These are phyloP conservation scores for Dactylonectria estremocensis DNA, from an alignment of 2,329 filamentous ascomycete genomes.

Conservation along the genomic window DNA sequence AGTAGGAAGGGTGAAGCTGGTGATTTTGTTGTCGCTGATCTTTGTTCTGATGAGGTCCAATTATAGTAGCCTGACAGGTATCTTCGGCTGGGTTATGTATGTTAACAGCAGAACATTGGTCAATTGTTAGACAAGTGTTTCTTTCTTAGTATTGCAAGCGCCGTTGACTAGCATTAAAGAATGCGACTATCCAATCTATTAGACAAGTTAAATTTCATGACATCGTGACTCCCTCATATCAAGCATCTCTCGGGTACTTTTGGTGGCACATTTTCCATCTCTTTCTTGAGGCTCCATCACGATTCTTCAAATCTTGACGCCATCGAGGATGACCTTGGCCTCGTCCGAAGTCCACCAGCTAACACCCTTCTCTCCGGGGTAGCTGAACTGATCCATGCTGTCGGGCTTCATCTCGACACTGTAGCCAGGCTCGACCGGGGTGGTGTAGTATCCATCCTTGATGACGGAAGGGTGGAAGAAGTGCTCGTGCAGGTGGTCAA, in stretches of 20 bases:
- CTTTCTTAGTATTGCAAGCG: conserved; percentile 6
- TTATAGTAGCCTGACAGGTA: not conserved
- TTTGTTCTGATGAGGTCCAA: conserved; percentile 93
- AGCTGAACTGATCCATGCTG: conserved; percentile 86
- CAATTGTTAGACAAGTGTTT: not conserved
- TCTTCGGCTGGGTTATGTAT: not conserved
- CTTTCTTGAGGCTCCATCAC: conserved; percentile 10
- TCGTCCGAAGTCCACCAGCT: conserved; percentile 91
- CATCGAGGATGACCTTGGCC: conserved; percentile 81
- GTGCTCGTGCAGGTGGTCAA: conserved; percentile 95
- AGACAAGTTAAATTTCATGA: conserved; percentile 23
- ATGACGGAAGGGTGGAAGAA: conserved; percentile 87
- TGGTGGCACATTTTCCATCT: conserved; percentile 2
- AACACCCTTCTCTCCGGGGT: conserved; percentile 82
- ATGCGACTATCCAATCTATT: conserved; percentile 15
- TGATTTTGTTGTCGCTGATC: conserved; percentile 69
- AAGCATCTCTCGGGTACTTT: not conserved
- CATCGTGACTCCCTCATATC: conserved; percentile 20
- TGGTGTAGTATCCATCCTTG: conserved; percentile 89
- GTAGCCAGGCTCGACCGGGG: conserved; percentile 86
- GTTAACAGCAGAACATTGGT: not conserved
- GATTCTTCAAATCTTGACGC: conserved; percentile 64
- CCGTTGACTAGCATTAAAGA: conserved; percentile 14
- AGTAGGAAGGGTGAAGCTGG: not conserved
- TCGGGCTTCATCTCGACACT: conserved; percentile 94